Evolutionary conservation across 495 filamentous ascomycete species (phyloP).

Genomic region (Aspergillus hancockii): DNA sequence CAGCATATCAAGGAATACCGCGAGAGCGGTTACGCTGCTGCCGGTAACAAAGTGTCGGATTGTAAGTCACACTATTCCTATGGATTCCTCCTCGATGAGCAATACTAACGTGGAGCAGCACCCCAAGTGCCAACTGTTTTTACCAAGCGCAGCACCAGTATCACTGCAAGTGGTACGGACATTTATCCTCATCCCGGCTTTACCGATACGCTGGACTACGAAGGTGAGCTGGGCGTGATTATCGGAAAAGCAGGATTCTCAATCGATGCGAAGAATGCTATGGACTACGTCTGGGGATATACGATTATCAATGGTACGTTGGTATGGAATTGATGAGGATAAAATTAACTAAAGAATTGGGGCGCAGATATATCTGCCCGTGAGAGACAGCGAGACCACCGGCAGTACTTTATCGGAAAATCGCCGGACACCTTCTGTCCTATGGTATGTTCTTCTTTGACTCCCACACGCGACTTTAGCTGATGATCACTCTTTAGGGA

Average conservation of each 20-base stretch:
- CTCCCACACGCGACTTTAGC: not conserved
- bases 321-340: not conserved
- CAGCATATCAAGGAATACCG: conserved; percentile 55
- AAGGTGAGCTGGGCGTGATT: conserved; percentile 60
- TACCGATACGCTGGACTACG: conserved; percentile 54
- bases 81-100: not conserved
- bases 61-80: conserved; percentile 5
- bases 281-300: conserved; percentile 57
- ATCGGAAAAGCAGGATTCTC: conserved; percentile 51
- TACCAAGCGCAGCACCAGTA: conserved; percentile 55
- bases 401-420: conserved; percentile 60
- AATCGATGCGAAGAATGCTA: conserved; percentile 46
- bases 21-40: conserved; percentile 50
- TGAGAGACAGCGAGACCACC: conserved; percentile 57
- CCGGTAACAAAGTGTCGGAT: conserved; percentile 40
- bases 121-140: conserved; percentile 51
- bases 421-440: conserved; percentile 57
- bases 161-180: conserved; percentile 48
- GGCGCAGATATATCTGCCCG: conserved; percentile 51
- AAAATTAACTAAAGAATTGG: not conserved
- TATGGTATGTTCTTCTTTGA: conserved; percentile 35
- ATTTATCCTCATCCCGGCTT: conserved; percentile 51
- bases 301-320: conserved; percentile 52
- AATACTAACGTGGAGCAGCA: conserved; percentile 10
- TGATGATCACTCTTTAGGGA: conserved; percentile 31